These are phyloP conservation scores for Hemerocallis citrina DNA, from an alignment of 106 monocot genomes.

Conservation along the genomic window DNA sequence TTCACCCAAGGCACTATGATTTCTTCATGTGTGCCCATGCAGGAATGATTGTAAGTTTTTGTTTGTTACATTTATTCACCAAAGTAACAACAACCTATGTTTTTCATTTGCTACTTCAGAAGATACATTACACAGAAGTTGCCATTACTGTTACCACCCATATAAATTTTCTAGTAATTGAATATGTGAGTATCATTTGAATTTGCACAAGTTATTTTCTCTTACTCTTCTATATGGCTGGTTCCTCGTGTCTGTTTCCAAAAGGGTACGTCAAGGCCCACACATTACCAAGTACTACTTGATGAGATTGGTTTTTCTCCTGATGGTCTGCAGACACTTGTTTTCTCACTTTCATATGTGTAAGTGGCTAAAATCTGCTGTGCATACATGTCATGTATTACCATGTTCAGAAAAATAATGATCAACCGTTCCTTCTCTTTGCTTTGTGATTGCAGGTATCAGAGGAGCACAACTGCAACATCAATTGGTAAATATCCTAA, in stretches of 20 bases:
- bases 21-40: slow-evolving; percentile 83
- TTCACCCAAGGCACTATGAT: slow-evolving; percentile 73
- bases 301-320: slow-evolving; percentile 71
- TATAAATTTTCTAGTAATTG: not conserved
- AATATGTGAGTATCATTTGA: not conserved
- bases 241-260: not conserved
- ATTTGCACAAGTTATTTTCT: not conserved
- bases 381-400: not conserved
- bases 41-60: slow-evolving; percentile 60
- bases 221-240: not conserved
- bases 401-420: not conserved
- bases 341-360: slow-evolving; percentile 80
- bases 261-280: slow-evolving; percentile 72
- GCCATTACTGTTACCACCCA: too few relatives aligned
- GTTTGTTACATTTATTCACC: not conserved
- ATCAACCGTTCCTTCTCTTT: not conserved
- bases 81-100: too few relatives aligned
- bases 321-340: slow-evolving; percentile 63
- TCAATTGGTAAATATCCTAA: slow-evolving; percentile 43
- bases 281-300: slow-evolving; percentile 71
- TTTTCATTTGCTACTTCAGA: too few relatives aligned
- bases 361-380: slow-evolving; percentile 15
- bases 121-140: too few relatives aligned
- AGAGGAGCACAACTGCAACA: slow-evolving; percentile 65
- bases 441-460: slow-evolving; percentile 33